Conservation (phyloP, 768 basidiomycete species). For the Boletus pseudopeckii region DNA sequence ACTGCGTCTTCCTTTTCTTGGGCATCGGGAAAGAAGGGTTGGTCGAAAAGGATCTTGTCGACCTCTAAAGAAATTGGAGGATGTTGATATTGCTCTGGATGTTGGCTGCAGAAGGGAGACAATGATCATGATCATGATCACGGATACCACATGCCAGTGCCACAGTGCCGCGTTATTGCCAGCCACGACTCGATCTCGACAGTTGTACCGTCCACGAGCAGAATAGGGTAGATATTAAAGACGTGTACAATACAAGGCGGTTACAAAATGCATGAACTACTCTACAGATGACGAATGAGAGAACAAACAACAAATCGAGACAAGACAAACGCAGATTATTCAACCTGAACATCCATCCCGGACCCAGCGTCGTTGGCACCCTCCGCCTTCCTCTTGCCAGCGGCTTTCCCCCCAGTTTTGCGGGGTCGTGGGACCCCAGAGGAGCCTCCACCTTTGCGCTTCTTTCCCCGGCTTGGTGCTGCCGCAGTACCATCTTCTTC, state of each 20-base stretch:
- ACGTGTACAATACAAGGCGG: constrained; percentile 29
- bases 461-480: constrained; percentile 30
- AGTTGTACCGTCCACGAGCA: not conserved
- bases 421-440: constrained; percentile 22
- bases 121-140: not conserved
- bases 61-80: not conserved
- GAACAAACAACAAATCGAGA: constrained; percentile 10
- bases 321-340: constrained; percentile 15
- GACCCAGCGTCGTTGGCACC: constrained; percentile 21
- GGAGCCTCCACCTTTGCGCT: constrained; percentile 30
- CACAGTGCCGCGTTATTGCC: not conserved
- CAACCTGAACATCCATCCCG: constrained; percentile 26
- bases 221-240: constrained; percentile 25
- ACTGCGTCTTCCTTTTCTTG: constrained; percentile 83
- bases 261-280: constrained; percentile 29
- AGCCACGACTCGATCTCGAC: not conserved
- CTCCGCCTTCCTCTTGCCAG: constrained; percentile 31
- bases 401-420: constrained; percentile 32
- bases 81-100: not conserved
- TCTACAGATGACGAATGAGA: constrained; percentile 27
- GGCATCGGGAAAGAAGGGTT: constrained; percentile 43
- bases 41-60: not conserved
- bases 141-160: not conserved
- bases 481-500: constrained; percentile 30
- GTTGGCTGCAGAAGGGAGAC: not conserved